Percentiles rank a stretch among this genome's conserved stretches.
phyloP scores from a whole-genome alignment of 805 yeast genomes.

The Saccharomyces paradoxus region DNA sequence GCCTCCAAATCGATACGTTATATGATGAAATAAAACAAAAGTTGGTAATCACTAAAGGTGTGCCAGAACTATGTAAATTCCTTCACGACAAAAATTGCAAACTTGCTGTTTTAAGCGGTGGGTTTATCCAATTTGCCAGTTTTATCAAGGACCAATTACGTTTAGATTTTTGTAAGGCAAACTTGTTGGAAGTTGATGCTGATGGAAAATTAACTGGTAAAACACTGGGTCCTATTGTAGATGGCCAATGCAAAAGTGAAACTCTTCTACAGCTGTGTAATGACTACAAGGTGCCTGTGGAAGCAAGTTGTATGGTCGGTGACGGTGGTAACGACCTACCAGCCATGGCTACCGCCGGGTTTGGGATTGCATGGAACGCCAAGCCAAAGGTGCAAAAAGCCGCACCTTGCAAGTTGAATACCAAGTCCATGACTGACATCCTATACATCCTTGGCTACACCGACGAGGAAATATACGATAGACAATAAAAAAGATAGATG shows the following conservation, averaged over 20 bases:
- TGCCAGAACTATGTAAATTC: conserved; percentile 55
- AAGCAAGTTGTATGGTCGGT: conserved; percentile 72
- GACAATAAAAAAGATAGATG: background rate
- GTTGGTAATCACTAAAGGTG: conserved; percentile 79
- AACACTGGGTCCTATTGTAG: conserved; percentile 74
- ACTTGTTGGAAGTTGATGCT: conserved; percentile 45
- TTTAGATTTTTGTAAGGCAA: conserved; percentile 86
- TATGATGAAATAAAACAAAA: conserved; percentile 73
- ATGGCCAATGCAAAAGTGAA: conserved; percentile 75
- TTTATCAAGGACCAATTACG: conserved; percentile 59
- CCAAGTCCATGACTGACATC: conserved; percentile 63
- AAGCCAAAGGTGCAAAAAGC: conserved; percentile 80
- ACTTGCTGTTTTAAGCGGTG: conserved; percentile 89
- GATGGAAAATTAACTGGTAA: conserved; percentile 57
- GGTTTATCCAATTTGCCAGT: conserved; percentile 82
- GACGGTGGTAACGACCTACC: conserved; percentile 95
- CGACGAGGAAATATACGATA: conserved; percentile 42
- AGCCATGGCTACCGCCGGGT: conserved; percentile 89
- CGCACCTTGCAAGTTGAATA: conserved; percentile 79
- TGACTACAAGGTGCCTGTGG: conserved; percentile 43
- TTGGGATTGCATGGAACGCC: conserved; percentile 96
- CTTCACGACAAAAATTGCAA: conserved; percentile 56
- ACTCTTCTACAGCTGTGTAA: conserved; percentile 55
- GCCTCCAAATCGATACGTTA: conserved; percentile 61
- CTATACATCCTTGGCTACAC: conserved; percentile 73